Percentiles rank a stretch among this genome's conserved stretches.
phyloP scores from a whole-genome alignment of 768 basidiomycete species.

The Cystobasidium onofrii region DNA sequence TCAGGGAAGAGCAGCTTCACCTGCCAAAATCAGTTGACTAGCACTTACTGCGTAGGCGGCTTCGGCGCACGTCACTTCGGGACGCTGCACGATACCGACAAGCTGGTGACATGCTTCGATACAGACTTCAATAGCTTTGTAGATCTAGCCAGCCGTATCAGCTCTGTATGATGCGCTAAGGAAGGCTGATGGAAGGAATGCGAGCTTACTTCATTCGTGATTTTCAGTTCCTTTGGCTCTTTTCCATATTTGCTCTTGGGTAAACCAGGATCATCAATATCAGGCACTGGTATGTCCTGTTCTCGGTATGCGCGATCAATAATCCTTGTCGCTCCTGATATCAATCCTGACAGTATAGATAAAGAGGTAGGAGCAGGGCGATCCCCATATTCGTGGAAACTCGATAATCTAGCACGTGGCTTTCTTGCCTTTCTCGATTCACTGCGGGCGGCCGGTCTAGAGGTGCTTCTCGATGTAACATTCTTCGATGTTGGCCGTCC shows the following conservation, averaged over 20 bases:
- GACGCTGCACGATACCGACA: slow-evolving; percentile 25
- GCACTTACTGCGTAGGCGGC: slow-evolving; percentile 16
- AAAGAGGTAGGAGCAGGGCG: slow-evolving; percentile 11
- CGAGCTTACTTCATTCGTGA: slow-evolving; percentile 9
- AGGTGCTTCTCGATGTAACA: not conserved
- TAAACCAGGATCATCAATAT: slow-evolving; percentile 31
- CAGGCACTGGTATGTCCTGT: slow-evolving; percentile 23
- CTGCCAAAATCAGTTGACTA: no score
- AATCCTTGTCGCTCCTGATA: slow-evolving; percentile 23
- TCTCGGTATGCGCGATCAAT: slow-evolving; percentile 21
- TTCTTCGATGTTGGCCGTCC: not conserved
- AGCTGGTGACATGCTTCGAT: slow-evolving; percentile 30
- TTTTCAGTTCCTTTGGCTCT: slow-evolving; percentile 21
- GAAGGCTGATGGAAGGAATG: no score
- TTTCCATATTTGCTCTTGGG: slow-evolving; percentile 26
- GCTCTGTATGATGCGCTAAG: no score
- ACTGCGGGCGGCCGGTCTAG: not conserved
- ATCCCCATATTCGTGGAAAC: slow-evolving; percentile 26
- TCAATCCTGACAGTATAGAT: slow-evolving; percentile 20
- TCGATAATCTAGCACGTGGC: slow-evolving; percentile 1
- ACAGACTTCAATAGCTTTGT: slow-evolving; percentile 31
- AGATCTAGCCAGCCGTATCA: no score
- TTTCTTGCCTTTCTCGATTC: slow-evolving; percentile 4
- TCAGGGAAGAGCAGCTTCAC: no score
- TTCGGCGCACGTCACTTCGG: slow-evolving; percentile 23